These are phyloP conservation scores for Neurospora intermedia DNA, from an alignment of 495 filamentous ascomycete species.

Conservation along the genomic window DNA sequence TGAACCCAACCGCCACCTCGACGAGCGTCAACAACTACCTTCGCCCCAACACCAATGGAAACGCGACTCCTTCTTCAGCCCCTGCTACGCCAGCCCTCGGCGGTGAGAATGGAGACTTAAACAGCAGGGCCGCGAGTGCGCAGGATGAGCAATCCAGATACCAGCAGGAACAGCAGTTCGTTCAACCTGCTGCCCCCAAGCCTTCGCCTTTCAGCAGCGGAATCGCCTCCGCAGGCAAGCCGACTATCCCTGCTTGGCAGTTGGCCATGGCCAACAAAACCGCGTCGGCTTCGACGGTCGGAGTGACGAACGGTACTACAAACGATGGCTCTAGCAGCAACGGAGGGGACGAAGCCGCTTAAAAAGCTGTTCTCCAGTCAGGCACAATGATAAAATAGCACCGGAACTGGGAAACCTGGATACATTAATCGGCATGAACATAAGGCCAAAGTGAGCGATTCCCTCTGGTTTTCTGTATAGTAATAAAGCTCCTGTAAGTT, in stretches of 20 bases:
- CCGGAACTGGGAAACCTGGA: neutral
- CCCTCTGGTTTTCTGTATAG: neutral
- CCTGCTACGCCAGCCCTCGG: slow-evolving; percentile 21
- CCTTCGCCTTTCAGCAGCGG: slow-evolving; percentile 29
- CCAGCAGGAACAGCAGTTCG: slow-evolving; percentile 17
- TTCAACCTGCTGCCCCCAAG: slow-evolving; percentile 12
- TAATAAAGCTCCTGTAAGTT: neutral
- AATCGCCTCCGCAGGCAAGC: slow-evolving; percentile 29
- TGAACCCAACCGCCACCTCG: slow-evolving; percentile 42
- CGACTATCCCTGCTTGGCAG: slow-evolving; percentile 88
- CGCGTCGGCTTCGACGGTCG: slow-evolving; percentile 15
- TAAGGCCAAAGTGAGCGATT: neutral
- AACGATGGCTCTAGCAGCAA: slow-evolving; percentile 12
- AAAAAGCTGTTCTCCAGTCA: neutral
- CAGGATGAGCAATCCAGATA: slow-evolving; percentile 29
- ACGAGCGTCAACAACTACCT: slow-evolving; percentile 25
- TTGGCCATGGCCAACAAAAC: slow-evolving; percentile 55
- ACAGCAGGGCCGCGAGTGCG: slow-evolving; percentile 17
- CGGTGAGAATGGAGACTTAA: slow-evolving; percentile 10
- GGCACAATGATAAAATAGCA: neutral
- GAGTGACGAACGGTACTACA: slow-evolving; percentile 14
- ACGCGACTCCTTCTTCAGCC: slow-evolving; percentile 14
- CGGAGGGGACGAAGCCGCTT: slow-evolving; percentile 10
- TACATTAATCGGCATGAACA: neutral
- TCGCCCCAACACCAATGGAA: slow-evolving; percentile 25